phyloP scores from a whole-genome alignment of 2,329 filamentous ascomycete genomes.

The Aaosphaeria arxii region DNA sequence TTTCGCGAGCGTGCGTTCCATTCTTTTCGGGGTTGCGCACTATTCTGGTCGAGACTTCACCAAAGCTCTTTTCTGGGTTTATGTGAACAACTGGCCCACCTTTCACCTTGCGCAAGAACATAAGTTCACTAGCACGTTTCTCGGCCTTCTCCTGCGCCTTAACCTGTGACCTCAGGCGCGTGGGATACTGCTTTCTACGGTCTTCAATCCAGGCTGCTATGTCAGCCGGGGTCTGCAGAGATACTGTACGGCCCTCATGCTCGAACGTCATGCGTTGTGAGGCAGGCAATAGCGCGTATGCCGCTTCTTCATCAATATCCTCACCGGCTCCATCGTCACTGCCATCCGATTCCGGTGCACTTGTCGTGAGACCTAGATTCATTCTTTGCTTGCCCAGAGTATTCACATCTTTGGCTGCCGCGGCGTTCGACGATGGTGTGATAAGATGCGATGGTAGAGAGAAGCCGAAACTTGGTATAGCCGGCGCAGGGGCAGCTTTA shows the following conservation, averaged over 20 bases:
- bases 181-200: conserved; percentile 77
- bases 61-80: not conserved
- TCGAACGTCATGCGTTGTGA: conserved; percentile 57
- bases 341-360: conserved; percentile 42
- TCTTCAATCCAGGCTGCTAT: conserved; percentile 78
- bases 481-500: conserved; percentile 31
- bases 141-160: conserved; percentile 51
- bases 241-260: conserved; percentile 54
- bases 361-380: conserved; percentile 68
- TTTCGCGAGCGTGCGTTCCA: not conserved
- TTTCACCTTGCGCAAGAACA: conserved; percentile 32
- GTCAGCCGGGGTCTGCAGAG: conserved; percentile 59
- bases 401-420: conserved; percentile 17
- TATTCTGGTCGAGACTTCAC: not conserved
- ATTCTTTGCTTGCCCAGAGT: conserved; percentile 72
- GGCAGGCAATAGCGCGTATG: conserved; percentile 37
- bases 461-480: conserved; percentile 36
- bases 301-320: conserved; percentile 67
- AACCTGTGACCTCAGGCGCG: conserved; percentile 64
- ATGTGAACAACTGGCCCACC: not conserved
- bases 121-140: conserved; percentile 34
- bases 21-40: not conserved
- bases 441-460: conserved; percentile 16
- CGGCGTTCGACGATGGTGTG: conserved; percentile 1
- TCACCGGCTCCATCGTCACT: conserved; percentile 56